Evolutionary conservation across 345 rosid species (phyloP), one percentile per base, ranked within the genome.

Genomic region (Noccaea bulbosa): DNA sequence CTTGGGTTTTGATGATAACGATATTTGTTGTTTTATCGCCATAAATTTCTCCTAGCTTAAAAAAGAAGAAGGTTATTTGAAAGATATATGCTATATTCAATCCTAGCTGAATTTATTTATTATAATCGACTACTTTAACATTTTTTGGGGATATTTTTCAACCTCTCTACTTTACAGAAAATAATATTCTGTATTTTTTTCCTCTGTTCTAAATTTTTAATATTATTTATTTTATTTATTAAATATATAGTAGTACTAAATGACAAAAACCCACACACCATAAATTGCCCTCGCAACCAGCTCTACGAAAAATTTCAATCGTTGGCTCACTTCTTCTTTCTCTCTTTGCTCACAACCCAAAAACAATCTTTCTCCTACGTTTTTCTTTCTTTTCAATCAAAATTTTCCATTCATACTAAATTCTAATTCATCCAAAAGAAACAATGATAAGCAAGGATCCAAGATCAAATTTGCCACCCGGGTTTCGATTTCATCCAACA

Each of bases 401-500:
- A 12, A 5, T 15, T 17, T 37, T 17, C 9, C 47, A 11, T 50
- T 41, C 11, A 8, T 17, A 53, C n/a, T 39, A 56, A 10, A 48
- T 22, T 41, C 27, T 5, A 0, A 44, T 6, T 49, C 62, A 32
- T 1, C 12, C 9, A 4, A 0, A 40, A 55, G 32, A 14, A 44
- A 52, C 35, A 46, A 80, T 81, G 78, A 81, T 71, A 52, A 87
- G 80, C 83, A 86, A 82, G 63, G 84, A 85, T 75, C 92, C 95
- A 32, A 85, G 88, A 70, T 79, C 97, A 27, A 65, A 68, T 27
- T 81, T 94, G 79, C 99, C 99, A 7, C 99, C 99, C 0, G 99
- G 99, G 11, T 94, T 94, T 70, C 83, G 99, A 75, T 93, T 93
- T 74, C 98, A 91, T 80, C 99, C 99, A 8, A 94, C 99, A 1